Percentiles rank a stretch among this genome's conserved stretches.
Conservation (phyloP, 2,329 filamentous ascomycete species). For the Aurifilum marmelostoma region DNA sequence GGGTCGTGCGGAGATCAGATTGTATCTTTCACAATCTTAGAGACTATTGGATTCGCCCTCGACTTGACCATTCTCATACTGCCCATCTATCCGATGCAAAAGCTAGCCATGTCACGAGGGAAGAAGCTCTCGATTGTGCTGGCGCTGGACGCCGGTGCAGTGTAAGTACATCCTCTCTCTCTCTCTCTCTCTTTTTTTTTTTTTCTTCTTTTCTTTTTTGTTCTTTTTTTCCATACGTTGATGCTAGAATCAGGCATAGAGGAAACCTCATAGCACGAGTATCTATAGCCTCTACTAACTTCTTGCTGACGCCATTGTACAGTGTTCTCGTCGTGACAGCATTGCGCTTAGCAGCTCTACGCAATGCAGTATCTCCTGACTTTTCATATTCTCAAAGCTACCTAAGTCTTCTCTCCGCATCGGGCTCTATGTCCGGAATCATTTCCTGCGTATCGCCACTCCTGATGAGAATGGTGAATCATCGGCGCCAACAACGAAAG, state of each 20-base stretch:
- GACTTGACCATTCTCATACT: slow-evolving; percentile 2
- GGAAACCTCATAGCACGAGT: not conserved
- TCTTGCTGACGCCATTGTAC: too few relatives aligned
- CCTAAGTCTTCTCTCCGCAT: not conserved
- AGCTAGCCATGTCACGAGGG: not conserved
- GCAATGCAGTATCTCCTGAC: slow-evolving; percentile 15
- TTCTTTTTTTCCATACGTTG: not conserved
- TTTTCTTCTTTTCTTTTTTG: not conserved
- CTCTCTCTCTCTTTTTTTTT: too few relatives aligned
- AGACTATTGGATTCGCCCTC: slow-evolving; percentile 1
- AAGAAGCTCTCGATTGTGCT: not conserved
- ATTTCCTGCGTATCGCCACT: slow-evolving; percentile 11
- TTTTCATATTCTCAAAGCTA: slow-evolving; percentile 22
- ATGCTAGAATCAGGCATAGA: too few relatives aligned
- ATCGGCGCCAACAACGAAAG: too few relatives aligned
- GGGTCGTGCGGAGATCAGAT: slow-evolving; percentile 19
- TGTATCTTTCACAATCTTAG: slow-evolving; percentile 2
- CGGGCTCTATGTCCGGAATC: slow-evolving; percentile 15
- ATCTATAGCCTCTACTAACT: not conserved
- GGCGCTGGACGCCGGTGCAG: not conserved
- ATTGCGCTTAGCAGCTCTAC: slow-evolving; percentile 11
- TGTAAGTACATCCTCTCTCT: too few relatives aligned
- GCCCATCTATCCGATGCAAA: not conserved
- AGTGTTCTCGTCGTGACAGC: slow-evolving; percentile 19
- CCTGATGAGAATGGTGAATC: too few relatives aligned